Base-by-base conservation (phyloP, 305 asterid species). In the Coffea humblotiana region DNA sequence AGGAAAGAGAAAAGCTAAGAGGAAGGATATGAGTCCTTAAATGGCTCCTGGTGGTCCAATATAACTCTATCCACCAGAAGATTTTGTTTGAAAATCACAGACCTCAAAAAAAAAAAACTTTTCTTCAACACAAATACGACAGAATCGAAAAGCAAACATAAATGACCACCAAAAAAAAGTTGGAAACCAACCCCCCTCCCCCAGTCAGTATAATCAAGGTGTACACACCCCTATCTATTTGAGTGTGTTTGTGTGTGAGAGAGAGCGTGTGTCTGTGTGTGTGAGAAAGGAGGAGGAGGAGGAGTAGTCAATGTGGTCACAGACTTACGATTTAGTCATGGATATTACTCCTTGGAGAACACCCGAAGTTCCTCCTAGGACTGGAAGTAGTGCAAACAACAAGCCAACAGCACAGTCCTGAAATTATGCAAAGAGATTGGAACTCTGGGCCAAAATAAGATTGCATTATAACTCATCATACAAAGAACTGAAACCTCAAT, bases 381-480 rank as follows among this genome's bases (percentile, higher is more conserved):
- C 97, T 71, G 99, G 99, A 85, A 96, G 98, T 85, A 96, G 87
- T 60, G 99, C 98, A 83, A 96, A 96, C 78, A 96, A 87, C 90
- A 96, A 88, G 76, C 99, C 99, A 84, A 96, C 98, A 71, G 99
- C 99, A 89, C 99, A 96, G 80, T 96, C 99, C 99, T 96, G 91
- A 82, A 82, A 86, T 71, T 75, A 71, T 54, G 63, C 18, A 82
- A 80, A 65, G 68, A 32, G n/a, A 80, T 4, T 71, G 51, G 29
- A 79, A 54, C 48, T 83, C 23, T 47, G 2, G 49, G 15, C 16
- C 21, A 60, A 64, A 64, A 40, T 61, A 66, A 35, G 54, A 8
- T 45, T 9, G 18, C 14, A 48, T 47, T 32, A 13, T 27, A 15
- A 68, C n/a, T 51, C 48, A 14, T 61, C 23, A 9, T n/a, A 52